Conservation (phyloP, 257 asterid genomes). For the Solanum gracilifrons region DNA sequence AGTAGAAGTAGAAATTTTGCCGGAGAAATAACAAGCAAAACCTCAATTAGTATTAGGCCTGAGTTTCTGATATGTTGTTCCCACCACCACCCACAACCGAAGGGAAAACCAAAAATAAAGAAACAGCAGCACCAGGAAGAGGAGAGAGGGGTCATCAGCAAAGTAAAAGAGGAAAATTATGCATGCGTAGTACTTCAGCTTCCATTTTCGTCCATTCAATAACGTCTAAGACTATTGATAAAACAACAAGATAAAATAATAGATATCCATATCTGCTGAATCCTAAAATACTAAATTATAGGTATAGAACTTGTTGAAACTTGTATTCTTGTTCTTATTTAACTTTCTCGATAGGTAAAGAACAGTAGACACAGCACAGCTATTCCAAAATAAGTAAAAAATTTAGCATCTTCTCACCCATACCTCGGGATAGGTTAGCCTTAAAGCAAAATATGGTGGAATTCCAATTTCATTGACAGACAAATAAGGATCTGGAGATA, state of each 20-base stretch:
- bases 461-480: constrained; percentile 94
- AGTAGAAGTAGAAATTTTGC: not conserved
- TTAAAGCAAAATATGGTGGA: constrained; percentile 90
- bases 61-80: not conserved
- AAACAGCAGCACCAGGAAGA: not conserved
- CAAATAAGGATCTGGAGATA: constrained; percentile 94
- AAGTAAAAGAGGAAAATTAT: not conserved
- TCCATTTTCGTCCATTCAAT: not conserved
- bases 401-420: not conserved
- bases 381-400: not conserved
- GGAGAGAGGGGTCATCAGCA: not conserved
- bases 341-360: not conserved
- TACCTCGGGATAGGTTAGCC: constrained; percentile 95
- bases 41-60: not conserved
- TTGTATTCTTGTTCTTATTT: not conserved
- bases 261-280: not conserved
- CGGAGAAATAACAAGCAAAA: not conserved
- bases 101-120: not conserved
- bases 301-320: not conserved
- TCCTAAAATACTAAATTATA: not conserved
- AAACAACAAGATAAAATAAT: not conserved
- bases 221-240: not conserved
- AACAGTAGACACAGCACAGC: not conserved
- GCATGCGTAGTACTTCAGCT: not conserved
- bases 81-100: not conserved